Evolutionary conservation across 257 asterid genomes (phyloP).

Genomic region (Solanum megistacrolobum): DNA sequence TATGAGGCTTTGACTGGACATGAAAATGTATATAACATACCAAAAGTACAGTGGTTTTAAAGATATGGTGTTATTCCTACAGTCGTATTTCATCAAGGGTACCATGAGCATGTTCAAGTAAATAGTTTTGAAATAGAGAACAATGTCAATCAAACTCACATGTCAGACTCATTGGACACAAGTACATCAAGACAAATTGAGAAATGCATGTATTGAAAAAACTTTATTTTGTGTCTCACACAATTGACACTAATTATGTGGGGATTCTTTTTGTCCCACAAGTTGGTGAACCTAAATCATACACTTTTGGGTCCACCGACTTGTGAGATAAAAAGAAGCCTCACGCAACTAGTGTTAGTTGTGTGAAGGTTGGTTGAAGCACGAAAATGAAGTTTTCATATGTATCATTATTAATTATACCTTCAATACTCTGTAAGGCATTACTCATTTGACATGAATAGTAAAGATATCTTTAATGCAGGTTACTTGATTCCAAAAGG

Average conservation of each 20-base stretch:
- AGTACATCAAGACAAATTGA: neutral
- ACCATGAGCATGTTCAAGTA: neutral
- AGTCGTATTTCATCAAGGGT: neutral
- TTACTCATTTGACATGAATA: neutral
- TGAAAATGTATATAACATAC: neutral
- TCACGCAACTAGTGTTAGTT: neutral
- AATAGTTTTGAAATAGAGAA: neutral
- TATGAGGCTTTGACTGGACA: neutral
- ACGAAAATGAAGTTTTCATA: neutral
- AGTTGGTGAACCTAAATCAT: neutral
- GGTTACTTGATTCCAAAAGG: constrained; percentile 90
- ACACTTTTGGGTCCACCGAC: neutral
- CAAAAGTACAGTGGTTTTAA: neutral
- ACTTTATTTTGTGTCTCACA: neutral
- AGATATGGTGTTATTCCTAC: neutral
- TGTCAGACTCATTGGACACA: neutral
- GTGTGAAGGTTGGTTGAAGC: neutral
- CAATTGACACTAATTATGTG: neutral
- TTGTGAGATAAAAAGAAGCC: neutral
- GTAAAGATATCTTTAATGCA: constrained; percentile 9
- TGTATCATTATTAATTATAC: neutral
- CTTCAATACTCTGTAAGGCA: neutral
- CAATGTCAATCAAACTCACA: neutral
- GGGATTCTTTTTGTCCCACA: neutral
- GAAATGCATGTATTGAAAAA: neutral